Evolutionary conservation across 2,329 filamentous ascomycete genomes (phyloP).

Genomic region (Davidsoniella virescens): DNA sequence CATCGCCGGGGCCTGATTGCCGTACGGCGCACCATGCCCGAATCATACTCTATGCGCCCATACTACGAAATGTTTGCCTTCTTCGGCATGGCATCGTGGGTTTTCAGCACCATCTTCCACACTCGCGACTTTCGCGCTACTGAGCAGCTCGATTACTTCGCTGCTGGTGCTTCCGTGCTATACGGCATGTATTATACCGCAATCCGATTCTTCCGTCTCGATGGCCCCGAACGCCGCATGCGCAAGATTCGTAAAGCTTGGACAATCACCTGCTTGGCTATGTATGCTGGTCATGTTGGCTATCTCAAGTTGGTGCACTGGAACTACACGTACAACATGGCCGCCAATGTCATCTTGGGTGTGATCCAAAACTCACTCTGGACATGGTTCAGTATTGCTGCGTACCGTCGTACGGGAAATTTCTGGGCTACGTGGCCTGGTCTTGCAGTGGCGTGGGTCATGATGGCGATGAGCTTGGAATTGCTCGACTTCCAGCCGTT

Average conservation of each 20-base stretch:
- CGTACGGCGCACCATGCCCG: constrained; percentile 53
- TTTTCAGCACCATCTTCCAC: constrained; percentile 83
- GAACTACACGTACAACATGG: constrained; percentile 98
- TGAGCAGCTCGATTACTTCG: constrained; percentile 94
- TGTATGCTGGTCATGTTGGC: constrained; percentile 62
- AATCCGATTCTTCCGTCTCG: constrained; percentile 69
- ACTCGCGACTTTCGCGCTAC: constrained; percentile 71
- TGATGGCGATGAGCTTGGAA: constrained; percentile 89
- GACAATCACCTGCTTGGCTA: constrained; percentile 52
- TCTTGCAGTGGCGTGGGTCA: constrained; percentile 79
- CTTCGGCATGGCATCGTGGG: constrained; percentile 70
- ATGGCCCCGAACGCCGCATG: constrained; percentile 32
- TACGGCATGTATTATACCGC: constrained; percentile 81
- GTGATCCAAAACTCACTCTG: constrained; percentile 69
- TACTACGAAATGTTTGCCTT: constrained; percentile 72
- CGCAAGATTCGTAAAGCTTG: constrained; percentile 49
- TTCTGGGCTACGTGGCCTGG: constrained; percentile 82
- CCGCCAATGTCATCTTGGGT: constrained; percentile 73
- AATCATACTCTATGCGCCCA: constrained; percentile 55
- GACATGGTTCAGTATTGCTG: constrained; percentile 64
- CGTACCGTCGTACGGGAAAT: constrained; percentile 55
- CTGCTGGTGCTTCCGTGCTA: constrained; percentile 72
- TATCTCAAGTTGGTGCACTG: constrained; percentile 78
- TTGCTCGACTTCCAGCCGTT: constrained; percentile 84
- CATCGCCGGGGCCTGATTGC: constrained; percentile 63